phyloP scores from a whole-genome alignment of 164 flowering plant species.

The Piper betle region DNA sequence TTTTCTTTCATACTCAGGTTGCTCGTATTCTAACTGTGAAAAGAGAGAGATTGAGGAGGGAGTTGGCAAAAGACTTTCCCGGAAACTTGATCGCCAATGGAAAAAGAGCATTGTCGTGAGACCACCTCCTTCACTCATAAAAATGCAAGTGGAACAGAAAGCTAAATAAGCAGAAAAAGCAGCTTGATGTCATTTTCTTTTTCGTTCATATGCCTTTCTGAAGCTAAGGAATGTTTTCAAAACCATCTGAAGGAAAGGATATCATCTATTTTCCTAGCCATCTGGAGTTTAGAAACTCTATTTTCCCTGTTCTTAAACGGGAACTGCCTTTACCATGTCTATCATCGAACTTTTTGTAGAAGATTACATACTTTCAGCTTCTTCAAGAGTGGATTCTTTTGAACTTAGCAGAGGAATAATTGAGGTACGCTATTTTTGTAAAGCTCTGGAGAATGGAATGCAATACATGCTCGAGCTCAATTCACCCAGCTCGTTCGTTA shows the following conservation, averaged over 20 bases:
- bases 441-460: too few species aligned
- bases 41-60: slow-evolving; percentile 91
- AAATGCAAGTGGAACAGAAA: slow-evolving; percentile 66
- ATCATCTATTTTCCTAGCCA: not conserved
- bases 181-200: not conserved
- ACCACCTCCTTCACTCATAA: slow-evolving; percentile 79
- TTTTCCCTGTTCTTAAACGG: not conserved
- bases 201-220: too few species aligned
- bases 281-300: not conserved
- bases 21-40: slow-evolving; percentile 87
- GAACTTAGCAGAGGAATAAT: too few species aligned
- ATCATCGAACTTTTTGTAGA: not conserved
- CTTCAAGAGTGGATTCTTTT: too few species aligned
- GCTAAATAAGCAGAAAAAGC: slow-evolving; percentile 50
- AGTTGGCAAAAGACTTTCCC: slow-evolving; percentile 68
- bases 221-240: not conserved
- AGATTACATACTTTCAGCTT: not conserved
- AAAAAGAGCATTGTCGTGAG: slow-evolving; percentile 71
- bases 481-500: too few species aligned
- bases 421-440: too few species aligned
- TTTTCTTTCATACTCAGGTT: slow-evolving; percentile 23
- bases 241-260: not conserved
- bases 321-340: too few species aligned
- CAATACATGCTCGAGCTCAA: too few species aligned
- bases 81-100: slow-evolving; percentile 86